These are phyloP conservation scores for Salix koriyanagi DNA, from an alignment of 345 rosid genomes.

Conservation along the genomic window DNA sequence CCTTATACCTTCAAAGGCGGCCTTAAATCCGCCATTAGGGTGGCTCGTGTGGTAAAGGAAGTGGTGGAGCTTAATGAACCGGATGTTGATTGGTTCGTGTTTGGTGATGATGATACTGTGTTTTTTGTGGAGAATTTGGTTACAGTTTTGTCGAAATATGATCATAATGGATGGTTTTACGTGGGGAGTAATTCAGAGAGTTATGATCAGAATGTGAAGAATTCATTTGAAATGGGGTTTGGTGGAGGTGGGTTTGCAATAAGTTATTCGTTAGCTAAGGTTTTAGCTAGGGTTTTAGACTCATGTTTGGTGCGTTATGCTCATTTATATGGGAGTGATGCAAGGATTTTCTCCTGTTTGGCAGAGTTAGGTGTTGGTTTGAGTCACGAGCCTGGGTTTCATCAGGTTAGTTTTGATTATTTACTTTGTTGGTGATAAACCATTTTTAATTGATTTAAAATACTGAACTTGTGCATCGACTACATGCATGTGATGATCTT, in stretches of 20 bases:
- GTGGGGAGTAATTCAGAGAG: slow-evolving; percentile 78
- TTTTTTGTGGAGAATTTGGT: slow-evolving; percentile 79
- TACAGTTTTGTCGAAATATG: slow-evolving; percentile 65
- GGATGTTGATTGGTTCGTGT: slow-evolving; percentile 79
- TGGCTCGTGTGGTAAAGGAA: slow-evolving; percentile 82
- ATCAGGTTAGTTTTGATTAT: slow-evolving; percentile 54
- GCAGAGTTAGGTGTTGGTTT: slow-evolving; percentile 80
- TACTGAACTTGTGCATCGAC: background rate
- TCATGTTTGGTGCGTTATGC: slow-evolving; percentile 71
- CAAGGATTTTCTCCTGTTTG: slow-evolving; percentile 77
- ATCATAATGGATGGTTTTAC: slow-evolving; percentile 68
- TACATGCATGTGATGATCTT: background rate
- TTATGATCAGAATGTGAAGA: slow-evolving; percentile 67
- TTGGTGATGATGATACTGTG: slow-evolving; percentile 93
- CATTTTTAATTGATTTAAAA: background rate
- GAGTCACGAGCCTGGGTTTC: slow-evolving; percentile 88
- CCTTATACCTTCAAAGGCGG: slow-evolving; percentile 71
- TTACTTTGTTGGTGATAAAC: too few relatives aligned
- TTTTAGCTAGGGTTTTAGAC: slow-evolving; percentile 61
- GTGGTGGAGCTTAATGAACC: slow-evolving; percentile 50
- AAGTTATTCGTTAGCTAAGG: slow-evolving; percentile 60
- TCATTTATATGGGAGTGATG: slow-evolving; percentile 81
- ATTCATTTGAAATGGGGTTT: slow-evolving; percentile 89
- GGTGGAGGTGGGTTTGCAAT: slow-evolving; percentile 91
- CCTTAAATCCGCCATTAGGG: slow-evolving; percentile 73